phyloP scores from a whole-genome alignment of 2,329 filamentous ascomycete genomes.

The Alternaria longipes region DNA sequence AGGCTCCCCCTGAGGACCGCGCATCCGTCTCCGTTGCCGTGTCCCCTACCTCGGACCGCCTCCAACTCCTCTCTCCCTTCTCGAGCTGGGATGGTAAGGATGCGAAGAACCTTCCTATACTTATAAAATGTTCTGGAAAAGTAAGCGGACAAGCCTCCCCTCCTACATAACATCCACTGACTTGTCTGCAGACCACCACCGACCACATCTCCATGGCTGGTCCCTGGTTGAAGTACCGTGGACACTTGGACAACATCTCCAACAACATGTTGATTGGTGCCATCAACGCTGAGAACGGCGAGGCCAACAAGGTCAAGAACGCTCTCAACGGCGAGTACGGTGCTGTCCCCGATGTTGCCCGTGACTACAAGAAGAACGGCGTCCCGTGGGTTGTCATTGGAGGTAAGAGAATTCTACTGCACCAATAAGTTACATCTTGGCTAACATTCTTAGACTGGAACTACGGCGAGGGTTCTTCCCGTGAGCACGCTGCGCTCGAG shows the following conservation, averaged over 20 bases:
- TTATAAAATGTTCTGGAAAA: too few relatives aligned
- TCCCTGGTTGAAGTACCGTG: conserved; percentile 98
- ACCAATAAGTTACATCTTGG: neutral
- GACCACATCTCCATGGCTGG: conserved; percentile 98
- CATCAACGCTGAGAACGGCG: conserved; percentile 92
- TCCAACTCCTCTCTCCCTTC: conserved; percentile 91
- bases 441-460: conserved; percentile 79
- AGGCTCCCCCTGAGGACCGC: conserved; percentile 88
- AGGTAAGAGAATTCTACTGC: conserved; percentile 33
- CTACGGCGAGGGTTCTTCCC: conserved; percentile 96
- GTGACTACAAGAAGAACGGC: conserved; percentile 98
- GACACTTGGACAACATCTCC: conserved; percentile 98
- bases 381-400: conserved; percentile 97
- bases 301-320: conserved; percentile 99
- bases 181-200: conserved; percentile 73
- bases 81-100: conserved; percentile 92
- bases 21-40: conserved; percentile 78
- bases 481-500: conserved; percentile 98
- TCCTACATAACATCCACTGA: neutral
- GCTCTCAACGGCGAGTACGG: conserved; percentile 82
- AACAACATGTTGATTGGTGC: conserved; percentile 99
- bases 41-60: conserved; percentile 88
- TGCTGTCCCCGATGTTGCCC: conserved; percentile 90
- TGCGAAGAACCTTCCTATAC: conserved; percentile 59
- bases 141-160: too few relatives aligned